Percentiles rank a stretch among this genome's conserved stretches.
These are phyloP conservation scores for Colletotrichum echinochloae DNA, from an alignment of 2,329 filamentous ascomycete genomes.

Conservation along the genomic window DNA sequence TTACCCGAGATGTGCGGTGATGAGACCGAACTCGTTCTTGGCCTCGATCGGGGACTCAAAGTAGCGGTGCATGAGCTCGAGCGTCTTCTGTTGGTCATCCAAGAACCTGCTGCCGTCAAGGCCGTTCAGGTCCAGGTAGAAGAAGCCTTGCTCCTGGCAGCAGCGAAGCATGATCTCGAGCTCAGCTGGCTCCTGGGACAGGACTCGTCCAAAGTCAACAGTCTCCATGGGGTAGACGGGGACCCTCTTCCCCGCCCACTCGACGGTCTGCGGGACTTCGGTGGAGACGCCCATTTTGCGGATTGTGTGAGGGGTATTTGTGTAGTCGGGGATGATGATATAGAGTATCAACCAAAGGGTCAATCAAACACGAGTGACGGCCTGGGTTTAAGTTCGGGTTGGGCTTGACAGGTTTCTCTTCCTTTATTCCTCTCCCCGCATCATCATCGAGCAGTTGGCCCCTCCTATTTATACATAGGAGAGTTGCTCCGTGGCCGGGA, in stretches of 20 bases:
- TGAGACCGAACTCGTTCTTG: constrained; percentile 68
- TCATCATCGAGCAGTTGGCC: background rate
- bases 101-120: constrained; percentile 66
- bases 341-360: background rate
- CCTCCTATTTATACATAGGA: constrained; percentile 31
- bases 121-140: constrained; percentile 65
- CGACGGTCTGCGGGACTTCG: constrained; percentile 54
- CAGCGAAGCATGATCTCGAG: constrained; percentile 62
- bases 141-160: constrained; percentile 65
- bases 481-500: background rate
- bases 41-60: constrained; percentile 64
- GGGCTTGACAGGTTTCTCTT: background rate
- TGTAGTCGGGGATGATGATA: background rate
- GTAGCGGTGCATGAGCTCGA: constrained; percentile 67
- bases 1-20: constrained; percentile 64
- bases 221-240: constrained; percentile 65
- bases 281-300: constrained; percentile 37
- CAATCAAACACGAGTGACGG: background rate
- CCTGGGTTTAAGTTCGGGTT: background rate
- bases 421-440: no score
- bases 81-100: constrained; percentile 63
- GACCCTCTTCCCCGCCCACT: constrained; percentile 62
- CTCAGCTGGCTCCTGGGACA: constrained; percentile 66
- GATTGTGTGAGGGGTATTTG: background rate
- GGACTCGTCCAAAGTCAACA: constrained; percentile 62